Evolutionary conservation across 2,329 filamentous ascomycete genomes (phyloP), one percentile per base, ranked within the genome.

Genomic region (Fusarium sp.): DNA sequence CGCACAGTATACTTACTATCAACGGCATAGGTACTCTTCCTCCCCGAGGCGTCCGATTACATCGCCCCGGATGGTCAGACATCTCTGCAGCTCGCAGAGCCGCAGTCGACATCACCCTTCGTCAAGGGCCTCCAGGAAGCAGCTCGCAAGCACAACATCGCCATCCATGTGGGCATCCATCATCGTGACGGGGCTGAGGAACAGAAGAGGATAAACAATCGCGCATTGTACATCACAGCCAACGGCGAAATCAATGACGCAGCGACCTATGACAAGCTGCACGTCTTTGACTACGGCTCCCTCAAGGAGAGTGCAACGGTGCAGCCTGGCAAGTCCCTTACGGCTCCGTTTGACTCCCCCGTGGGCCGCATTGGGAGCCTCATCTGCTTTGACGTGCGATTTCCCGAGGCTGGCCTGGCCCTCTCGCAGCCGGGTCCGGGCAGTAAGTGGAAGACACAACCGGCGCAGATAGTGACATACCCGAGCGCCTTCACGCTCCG

Each of bases 31-130:
- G 86, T 90, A 15, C 84, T 97, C 45, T 97, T 98, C 78, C 88
- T 97, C 49, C 94, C 94, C 11, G 94, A 97, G 82, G 94, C 94
- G 21, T 87, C 86, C 53, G 93, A 97, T 78, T 97, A 97, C 79
- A 93, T 97, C 69, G 89, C 87, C 17, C 80, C 83, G 2, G 88
- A 86, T 1, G 80, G 88, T 3, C 75, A 84, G 10, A 88, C 93
- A 68, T 90, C 89, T 0, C 77, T 93, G 9, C 81, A 85, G 5
- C 86, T 97, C 9, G 92, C 87, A 62, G 84, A 83, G 54, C 83
- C 92, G 3, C 84, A 88, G 35, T 73, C 82, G 3, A 78, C 81
- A 19, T 92, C 87, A 11, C 82, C 85, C 25, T 97, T 97, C 73
- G 88, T 97, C 11, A 78, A 82, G 0, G 93, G 93, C 4, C 83